phyloP scores from a whole-genome alignment of 768 basidiomycete genomes.

The Suillus subalutaceus region DNA sequence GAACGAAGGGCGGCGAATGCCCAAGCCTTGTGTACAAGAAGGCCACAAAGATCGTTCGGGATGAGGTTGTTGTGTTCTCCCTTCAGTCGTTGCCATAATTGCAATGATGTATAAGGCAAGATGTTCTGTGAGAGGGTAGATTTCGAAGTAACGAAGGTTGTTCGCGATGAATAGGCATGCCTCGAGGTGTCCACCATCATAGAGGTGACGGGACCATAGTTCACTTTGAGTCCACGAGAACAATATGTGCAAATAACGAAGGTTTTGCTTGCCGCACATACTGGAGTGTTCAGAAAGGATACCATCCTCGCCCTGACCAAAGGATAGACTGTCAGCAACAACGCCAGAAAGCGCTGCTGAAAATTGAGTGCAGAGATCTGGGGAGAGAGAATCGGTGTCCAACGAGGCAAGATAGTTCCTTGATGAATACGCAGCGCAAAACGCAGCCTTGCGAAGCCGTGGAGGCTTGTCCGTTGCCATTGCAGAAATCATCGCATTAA shows the following conservation, averaged over 20 bases:
- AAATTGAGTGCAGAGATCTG: background rate
- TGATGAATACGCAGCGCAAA: conserved; percentile 8
- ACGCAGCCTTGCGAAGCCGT: conserved; percentile 12
- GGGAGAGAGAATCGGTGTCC: background rate
- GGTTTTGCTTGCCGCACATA: conserved; percentile 9
- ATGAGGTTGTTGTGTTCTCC: background rate
- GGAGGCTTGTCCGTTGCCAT: conserved; percentile 9
- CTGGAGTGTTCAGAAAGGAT: background rate
- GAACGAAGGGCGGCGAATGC: conserved; percentile 8
- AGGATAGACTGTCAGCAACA: background rate
- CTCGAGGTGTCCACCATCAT: conserved; percentile 10
- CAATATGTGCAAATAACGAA: conserved; percentile 15
- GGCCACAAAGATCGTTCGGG: conserved; percentile 9
- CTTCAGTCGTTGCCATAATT: conserved; percentile 1
- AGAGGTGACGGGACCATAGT: conserved; percentile 10
- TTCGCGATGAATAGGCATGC: conserved; percentile 10
- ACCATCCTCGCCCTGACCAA: conserved; percentile 1
- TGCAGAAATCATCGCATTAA: conserved; percentile 8
- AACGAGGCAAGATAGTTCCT: conserved; percentile 10
- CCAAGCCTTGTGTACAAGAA: conserved; percentile 14
- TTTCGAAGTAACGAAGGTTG: conserved; percentile 7
- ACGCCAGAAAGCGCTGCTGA: background rate
- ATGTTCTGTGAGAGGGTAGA: conserved; percentile 13
- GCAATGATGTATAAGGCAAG: conserved; percentile 13
- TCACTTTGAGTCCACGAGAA: conserved; percentile 8